Evolutionary conservation across 2,329 filamentous ascomycete genomes (phyloP), one percentile per base, ranked within the genome.

Genomic region (Talaromyces atroroseus): DNA sequence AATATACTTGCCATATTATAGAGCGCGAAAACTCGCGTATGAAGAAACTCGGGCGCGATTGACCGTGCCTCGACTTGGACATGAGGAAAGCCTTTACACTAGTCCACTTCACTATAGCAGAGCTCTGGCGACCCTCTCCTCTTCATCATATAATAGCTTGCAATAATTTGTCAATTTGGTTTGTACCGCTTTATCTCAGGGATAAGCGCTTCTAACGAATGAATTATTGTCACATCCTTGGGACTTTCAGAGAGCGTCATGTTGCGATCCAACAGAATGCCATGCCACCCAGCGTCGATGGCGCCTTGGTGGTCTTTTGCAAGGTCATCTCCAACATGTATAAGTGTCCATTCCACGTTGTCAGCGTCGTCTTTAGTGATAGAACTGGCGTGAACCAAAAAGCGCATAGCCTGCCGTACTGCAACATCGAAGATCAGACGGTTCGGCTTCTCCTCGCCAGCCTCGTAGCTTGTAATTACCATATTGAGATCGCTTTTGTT

Each of bases 251-350:
- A 26, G 26, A 14, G 14, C 24, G 49, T n/a, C 36, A n/a, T 21
- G 18, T 61, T 62, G 3, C 71, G 68, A 51, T 62, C 49, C 38
- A 75, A 60, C 23, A 67, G 59, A 57, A 70, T 68, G 16, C 67
- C 71, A 47, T 70, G 61, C 71, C 74, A 74, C 0, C 74, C 74
- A 36, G 71, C 72, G 55, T 65, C 56, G 10, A 58, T 47, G 16
- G 74, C 74, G 46, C 68, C 75, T 23, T 59, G 24, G 53, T 71
- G 76, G 58, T 78, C 76, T 58, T 76, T 75, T 11, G 62, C 57
- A 53, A 67, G 70, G 36, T 78, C 73, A 60, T 78, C 76, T 1
- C 76, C 76, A n/a, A 77, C 68, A 65, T 78, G 76, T 1, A 77
- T 63, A 58, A 63, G 67, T 3, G 59, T 62, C 67, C 66, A 68